A percentile compares a stretch with the other conserved stretches of the same genome.
These are phyloP conservation scores for Citrus inodora DNA, from an alignment of 345 rosid species.

Conservation along the genomic window DNA sequence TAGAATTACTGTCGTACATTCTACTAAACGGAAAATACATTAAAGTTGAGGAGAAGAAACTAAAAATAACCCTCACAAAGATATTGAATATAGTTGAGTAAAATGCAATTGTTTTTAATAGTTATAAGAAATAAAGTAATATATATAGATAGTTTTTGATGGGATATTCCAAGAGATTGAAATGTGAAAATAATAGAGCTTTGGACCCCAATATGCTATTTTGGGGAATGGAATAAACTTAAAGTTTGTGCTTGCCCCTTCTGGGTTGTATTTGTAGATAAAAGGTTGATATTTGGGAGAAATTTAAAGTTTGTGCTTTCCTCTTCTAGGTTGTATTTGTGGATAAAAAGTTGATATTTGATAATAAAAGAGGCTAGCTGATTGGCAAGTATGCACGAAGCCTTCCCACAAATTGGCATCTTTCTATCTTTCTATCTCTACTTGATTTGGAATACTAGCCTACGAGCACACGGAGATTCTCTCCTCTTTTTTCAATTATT, in stretches of 20 bases:
- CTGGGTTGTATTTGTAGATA: constrained; percentile 12
- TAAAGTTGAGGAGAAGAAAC: no score
- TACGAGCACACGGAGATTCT: not conserved
- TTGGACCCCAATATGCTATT: constrained; percentile 15
- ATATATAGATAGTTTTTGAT: no score
- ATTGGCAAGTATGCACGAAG: not conserved
- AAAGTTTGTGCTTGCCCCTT: constrained; percentile 24
- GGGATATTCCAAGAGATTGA: no score
- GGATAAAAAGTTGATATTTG: not conserved
- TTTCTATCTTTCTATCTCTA: not conserved
- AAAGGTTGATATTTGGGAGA: not conserved
- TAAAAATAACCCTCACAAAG: no score
- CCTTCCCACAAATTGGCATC: not conserved
- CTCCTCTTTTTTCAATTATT: not conserved
- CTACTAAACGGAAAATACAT: no score
- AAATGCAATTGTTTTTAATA: not conserved
- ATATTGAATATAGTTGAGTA: no score
- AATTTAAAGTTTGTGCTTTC: constrained; percentile 19
- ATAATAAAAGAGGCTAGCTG: no score
- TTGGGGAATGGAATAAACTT: constrained; percentile 17
- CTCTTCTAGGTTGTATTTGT: constrained; percentile 20
- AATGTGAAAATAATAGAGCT: not conserved
- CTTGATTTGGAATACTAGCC: not conserved
- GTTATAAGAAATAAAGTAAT: no score
- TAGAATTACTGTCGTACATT: no score